Evolutionary conservation across 805 yeast species (phyloP).

Genomic region (Lachancea sp.): DNA sequence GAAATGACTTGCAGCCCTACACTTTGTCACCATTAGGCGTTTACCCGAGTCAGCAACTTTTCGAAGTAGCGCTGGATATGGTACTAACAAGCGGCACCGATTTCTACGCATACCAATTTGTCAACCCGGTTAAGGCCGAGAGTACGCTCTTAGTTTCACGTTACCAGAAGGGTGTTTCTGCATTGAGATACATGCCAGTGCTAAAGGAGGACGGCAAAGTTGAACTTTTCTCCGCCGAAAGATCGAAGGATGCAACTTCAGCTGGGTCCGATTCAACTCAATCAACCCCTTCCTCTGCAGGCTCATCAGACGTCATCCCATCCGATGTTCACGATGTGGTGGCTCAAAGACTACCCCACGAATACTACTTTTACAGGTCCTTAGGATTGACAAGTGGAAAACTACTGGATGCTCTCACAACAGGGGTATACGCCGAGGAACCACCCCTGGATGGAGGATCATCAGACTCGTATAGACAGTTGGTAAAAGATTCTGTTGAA

Average conservation of each 20-base stretch:
- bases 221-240: conserved; percentile 43
- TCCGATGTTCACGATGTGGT: conserved; percentile 75
- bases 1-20: conserved; percentile 66
- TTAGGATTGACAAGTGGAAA: conserved; percentile 58
- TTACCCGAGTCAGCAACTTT: conserved; percentile 27
- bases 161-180: conserved; percentile 63
- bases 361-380: conserved; percentile 72
- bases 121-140: conserved; percentile 34
- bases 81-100: conserved; percentile 37
- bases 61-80: conserved; percentile 36
- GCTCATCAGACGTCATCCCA: conserved; percentile 40
- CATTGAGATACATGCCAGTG: conserved; percentile 68
- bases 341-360: conserved; percentile 82
- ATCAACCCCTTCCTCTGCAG: conserved; percentile 9
- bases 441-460: conserved; percentile 62
- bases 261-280: neutral
- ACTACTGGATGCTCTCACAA: conserved; percentile 58
- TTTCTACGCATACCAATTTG: conserved; percentile 43
- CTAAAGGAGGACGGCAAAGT: conserved; percentile 63
- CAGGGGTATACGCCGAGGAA: conserved; percentile 55
- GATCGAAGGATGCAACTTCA: conserved; percentile 5
- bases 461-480: conserved; percentile 49
- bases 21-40: conserved; percentile 46
- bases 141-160: conserved; percentile 36
- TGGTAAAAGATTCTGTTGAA: conserved; percentile 44